Percentiles rank a stretch among this genome's conserved stretches.
Conservation (phyloP, 2,329 filamentous ascomycete genomes). For the Drechslera avenae region DNA sequence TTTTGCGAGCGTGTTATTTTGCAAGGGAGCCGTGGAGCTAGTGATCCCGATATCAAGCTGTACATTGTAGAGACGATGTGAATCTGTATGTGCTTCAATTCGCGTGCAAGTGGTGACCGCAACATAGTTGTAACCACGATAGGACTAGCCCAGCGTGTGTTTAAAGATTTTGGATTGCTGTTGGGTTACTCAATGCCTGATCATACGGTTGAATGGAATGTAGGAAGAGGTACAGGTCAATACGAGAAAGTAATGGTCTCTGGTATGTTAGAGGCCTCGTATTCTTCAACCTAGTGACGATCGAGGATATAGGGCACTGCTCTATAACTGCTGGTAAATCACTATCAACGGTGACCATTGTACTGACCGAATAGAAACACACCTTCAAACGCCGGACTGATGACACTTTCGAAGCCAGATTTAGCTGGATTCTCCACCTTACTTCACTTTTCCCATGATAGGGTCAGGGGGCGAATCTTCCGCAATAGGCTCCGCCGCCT, state of each 20-base stretch:
- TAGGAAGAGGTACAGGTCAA: background rate
- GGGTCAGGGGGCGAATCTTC: conserved; percentile 76
- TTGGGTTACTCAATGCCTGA: too few species aligned
- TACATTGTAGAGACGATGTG: too few species aligned
- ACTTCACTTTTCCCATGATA: conserved; percentile 93
- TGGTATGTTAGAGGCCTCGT: conserved; percentile 3
- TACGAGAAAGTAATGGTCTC: background rate
- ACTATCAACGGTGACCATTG: background rate
- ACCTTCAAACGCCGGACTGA: conserved; percentile 9
- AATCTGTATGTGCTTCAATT: too few species aligned
- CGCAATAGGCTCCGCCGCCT: conserved; percentile 83
- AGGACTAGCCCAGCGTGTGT: too few species aligned
- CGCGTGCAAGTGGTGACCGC: too few species aligned
- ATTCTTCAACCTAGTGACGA: conserved; percentile 8
- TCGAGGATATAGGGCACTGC: conserved; percentile 9
- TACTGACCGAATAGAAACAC: conserved; percentile 4
- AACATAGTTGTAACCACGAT: too few species aligned
- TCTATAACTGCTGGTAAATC: conserved; percentile 5
- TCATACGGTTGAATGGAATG: background rate
- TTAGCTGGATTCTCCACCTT: conserved; percentile 4
- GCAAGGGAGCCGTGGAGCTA: too few species aligned
- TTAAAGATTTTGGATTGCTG: too few species aligned
- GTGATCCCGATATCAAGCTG: too few species aligned
- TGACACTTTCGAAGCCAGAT: background rate
- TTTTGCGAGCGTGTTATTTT: too few species aligned